Conservation (phyloP, 2,329 filamentous ascomycete species). For the Basipetospora chlamydospora region DNA sequence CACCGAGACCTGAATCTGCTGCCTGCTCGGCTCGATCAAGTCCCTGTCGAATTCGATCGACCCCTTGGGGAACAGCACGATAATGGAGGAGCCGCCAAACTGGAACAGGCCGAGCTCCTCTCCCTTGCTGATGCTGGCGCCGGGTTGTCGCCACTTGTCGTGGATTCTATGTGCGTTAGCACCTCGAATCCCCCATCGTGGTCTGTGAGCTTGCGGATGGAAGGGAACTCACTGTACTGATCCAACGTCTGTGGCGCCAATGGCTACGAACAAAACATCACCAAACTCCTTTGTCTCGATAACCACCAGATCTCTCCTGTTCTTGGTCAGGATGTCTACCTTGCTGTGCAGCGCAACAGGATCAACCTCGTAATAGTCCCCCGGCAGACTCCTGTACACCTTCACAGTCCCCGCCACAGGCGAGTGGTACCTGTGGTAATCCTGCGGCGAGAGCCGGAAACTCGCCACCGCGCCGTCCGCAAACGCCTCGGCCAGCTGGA, state of each 20-base stretch:
- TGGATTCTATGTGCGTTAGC: conserved; percentile 15
- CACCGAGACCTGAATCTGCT: conserved; percentile 20
- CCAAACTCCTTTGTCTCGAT: conserved; percentile 24
- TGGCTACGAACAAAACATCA: conserved; percentile 25
- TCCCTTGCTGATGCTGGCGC: conserved; percentile 20
- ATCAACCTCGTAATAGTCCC: conserved; percentile 28
- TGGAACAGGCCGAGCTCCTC: conserved; percentile 25
- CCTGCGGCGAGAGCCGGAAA: conserved; percentile 24
- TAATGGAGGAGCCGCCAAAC: conserved; percentile 24
- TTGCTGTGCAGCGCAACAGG: conserved; percentile 16
- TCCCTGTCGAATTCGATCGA: conserved; percentile 24
- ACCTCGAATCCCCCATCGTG: too few species aligned
- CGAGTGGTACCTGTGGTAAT: conserved; percentile 30
- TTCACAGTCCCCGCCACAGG: conserved; percentile 24
- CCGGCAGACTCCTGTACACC: conserved; percentile 22
- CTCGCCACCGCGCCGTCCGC: conserved; percentile 21
- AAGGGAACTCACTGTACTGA: conserved; percentile 23
- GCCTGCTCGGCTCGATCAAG: conserved; percentile 16
- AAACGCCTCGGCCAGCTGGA: conserved; percentile 17
- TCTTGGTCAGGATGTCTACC: conserved; percentile 22
- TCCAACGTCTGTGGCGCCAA: conserved; percentile 24
- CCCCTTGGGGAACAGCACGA: conserved; percentile 23
- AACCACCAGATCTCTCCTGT: conserved; percentile 21
- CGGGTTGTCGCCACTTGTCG: conserved; percentile 16
- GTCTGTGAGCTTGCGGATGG: too few species aligned